These are phyloP conservation scores for Pisolithus microcarpus DNA, from an alignment of 768 basidiomycete species.

Conservation along the genomic window DNA sequence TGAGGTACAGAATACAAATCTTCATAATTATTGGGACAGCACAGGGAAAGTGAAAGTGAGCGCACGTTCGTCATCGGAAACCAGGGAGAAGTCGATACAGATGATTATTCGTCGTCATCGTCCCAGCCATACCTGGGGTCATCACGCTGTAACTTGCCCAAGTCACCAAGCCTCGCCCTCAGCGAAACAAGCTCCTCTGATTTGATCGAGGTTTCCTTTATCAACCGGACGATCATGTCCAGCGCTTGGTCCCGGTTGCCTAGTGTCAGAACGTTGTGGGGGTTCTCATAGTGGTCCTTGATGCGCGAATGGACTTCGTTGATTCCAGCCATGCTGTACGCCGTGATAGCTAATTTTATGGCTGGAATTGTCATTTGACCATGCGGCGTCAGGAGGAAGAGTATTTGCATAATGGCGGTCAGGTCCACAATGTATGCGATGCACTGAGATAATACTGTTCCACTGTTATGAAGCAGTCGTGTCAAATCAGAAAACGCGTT, in stretches of 20 bases:
- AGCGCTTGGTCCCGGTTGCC: slow-evolving; percentile 1
- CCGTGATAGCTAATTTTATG: slow-evolving; percentile 3
- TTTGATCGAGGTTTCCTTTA: slow-evolving; percentile 2
- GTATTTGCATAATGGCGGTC: slow-evolving; percentile 17
- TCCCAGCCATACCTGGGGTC: slow-evolving; percentile 1
- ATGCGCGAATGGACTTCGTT: slow-evolving; percentile 1
- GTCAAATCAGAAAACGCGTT: background rate
- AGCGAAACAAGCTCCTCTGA: background rate
- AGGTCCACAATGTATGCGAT: slow-evolving; percentile 23
- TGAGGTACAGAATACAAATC: background rate
- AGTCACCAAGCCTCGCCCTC: background rate
- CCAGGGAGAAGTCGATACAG: background rate
- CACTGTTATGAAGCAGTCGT: background rate
- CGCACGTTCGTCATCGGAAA: background rate
- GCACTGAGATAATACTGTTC: slow-evolving; percentile 5
- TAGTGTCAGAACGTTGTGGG: background rate
- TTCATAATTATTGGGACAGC: background rate
- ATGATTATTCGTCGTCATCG: background rate
- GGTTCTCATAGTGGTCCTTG: background rate
- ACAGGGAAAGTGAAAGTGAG: background rate
- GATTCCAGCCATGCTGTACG: slow-evolving; percentile 1
- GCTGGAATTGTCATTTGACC: slow-evolving; percentile 1
- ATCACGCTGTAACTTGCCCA: background rate
- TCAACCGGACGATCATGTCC: slow-evolving; percentile 2
- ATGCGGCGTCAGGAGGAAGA: slow-evolving; percentile 11